Conservation (phyloP, 208 protist species). For the Crithidia brevicula region DNA sequence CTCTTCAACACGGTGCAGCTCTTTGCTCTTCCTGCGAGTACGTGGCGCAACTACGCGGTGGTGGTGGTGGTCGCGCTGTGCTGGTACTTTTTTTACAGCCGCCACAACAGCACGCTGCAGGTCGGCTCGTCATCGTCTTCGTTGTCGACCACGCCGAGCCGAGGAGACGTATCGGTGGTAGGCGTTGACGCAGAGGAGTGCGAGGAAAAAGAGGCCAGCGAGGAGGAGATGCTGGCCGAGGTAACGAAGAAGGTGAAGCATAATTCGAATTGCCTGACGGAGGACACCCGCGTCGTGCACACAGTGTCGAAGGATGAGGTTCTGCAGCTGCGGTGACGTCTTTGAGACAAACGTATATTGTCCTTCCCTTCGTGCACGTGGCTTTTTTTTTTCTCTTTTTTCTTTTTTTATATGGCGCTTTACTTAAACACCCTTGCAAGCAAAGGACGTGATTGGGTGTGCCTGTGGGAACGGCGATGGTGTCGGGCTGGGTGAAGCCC, state of each 20-base stretch:
- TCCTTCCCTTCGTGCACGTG: no score
- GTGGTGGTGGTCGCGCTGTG: constrained; percentile 8
- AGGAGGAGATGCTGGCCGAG: neutral
- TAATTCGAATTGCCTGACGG: neutral
- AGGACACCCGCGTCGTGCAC: constrained; percentile 1
- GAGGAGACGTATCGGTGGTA: neutral
- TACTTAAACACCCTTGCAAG: no score
- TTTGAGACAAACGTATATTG: neutral
- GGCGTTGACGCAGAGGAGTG: neutral
- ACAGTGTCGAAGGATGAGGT: neutral
- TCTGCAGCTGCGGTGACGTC: neutral
- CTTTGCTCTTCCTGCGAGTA: constrained; percentile 18
- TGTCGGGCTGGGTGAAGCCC: no score
- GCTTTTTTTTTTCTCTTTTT: neutral
- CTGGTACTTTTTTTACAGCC: constrained; percentile 27
- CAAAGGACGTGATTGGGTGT: no score
- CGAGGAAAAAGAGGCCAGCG: neutral
- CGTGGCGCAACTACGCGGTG: constrained; percentile 23
- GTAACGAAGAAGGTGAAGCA: neutral
- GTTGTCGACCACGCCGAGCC: neutral
- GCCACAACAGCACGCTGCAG: constrained; percentile 21
- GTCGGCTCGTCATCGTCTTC: neutral
- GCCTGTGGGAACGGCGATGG: no score
- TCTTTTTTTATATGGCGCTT: neutral
- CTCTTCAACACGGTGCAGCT: constrained; percentile 25